Base-by-base conservation (phyloP, 768 basidiomycete species). In the Boletellus emodensis region DNA sequence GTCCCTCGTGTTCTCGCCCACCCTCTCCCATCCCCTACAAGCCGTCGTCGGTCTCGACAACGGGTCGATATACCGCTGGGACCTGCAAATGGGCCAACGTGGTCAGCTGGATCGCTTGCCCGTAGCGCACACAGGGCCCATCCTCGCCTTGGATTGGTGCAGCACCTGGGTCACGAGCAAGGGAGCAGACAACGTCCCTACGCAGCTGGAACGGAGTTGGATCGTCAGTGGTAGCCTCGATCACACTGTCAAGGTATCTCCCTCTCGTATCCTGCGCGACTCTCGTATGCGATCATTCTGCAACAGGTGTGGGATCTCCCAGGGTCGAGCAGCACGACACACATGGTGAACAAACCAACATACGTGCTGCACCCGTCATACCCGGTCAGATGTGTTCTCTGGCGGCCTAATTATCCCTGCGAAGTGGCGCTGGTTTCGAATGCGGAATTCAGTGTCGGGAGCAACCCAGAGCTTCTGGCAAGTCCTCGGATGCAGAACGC, bases 151-250 rank as follows among this genome's bases (percentile, higher is more conserved):
- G 18, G 88, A 90, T 55, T 92, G 90, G 90, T 78, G 78, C 42
- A 69, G 58, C 38, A 68, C 70, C 30, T 63, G 70, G 11, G 50
- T 54, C 33, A 38, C 56, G 28, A 53, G 34, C 48, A 62, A 48
- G 22, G 41, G 48, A 9, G 34, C 44, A 3, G 66, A 67, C 9
- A 54, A 33, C 18, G 4, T 32, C n/a, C 6, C 58, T 12, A 30
- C 49, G 18, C 64, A 40, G 41, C 42, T 47, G n/a, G 61, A 63
- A 9, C 64, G 67, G 6, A 87, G 87, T 2, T 93, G 89, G 88
- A 75, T 93, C 18, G 84, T 82, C 6, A 90, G 86, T 46, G 87
- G 84, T 12, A 86, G 89, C 0, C 70, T 92, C 28, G 90, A 93
- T 67, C 81, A 83, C 33, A 83, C 77, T 26, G 88, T 91, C 44